phyloP scores from a whole-genome alignment of 2,329 filamentous ascomycete genomes.

The Basipetospora chlamydospora region DNA sequence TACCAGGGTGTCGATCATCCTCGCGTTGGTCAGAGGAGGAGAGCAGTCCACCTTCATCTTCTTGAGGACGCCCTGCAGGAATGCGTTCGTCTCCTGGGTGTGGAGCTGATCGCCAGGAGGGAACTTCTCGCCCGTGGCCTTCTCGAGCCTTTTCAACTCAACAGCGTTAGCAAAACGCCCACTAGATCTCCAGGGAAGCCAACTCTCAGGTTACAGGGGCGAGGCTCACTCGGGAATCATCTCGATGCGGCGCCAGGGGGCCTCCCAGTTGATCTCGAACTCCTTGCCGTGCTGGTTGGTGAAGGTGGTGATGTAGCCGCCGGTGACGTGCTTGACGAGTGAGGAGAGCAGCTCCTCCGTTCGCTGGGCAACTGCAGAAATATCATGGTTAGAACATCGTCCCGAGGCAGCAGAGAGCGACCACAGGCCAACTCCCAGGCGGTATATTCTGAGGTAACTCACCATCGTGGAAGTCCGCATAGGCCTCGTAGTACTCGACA shows the following conservation, averaged over 20 bases:
- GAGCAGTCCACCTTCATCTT: constrained; percentile 85
- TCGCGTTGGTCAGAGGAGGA: constrained; percentile 79
- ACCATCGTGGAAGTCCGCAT: constrained; percentile 79
- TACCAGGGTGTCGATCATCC: constrained; percentile 86
- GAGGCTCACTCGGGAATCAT: constrained; percentile 49
- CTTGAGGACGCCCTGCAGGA: constrained; percentile 70
- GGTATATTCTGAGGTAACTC: no score
- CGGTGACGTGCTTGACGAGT: constrained; percentile 78
- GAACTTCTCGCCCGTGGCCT: constrained; percentile 85
- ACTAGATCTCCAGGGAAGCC: no score
- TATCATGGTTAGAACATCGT: constrained; percentile 13
- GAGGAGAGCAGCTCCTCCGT: constrained; percentile 89
- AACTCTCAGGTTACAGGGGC: constrained; percentile 21
- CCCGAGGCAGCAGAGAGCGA: no score
- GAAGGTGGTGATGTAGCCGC: constrained; percentile 73
- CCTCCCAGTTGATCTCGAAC: constrained; percentile 91
- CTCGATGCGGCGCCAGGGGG: constrained; percentile 82
- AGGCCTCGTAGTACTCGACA: constrained; percentile 94
- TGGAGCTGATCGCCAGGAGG: constrained; percentile 79
- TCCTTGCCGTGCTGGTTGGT: constrained; percentile 74
- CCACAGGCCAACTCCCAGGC: no score
- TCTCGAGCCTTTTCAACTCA: constrained; percentile 51
- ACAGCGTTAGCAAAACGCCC: neutral
- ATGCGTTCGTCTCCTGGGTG: constrained; percentile 76
- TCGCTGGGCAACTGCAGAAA: constrained; percentile 49